Conservation (phyloP, 257 asterid species). For the Linaria vulgaris region DNA sequence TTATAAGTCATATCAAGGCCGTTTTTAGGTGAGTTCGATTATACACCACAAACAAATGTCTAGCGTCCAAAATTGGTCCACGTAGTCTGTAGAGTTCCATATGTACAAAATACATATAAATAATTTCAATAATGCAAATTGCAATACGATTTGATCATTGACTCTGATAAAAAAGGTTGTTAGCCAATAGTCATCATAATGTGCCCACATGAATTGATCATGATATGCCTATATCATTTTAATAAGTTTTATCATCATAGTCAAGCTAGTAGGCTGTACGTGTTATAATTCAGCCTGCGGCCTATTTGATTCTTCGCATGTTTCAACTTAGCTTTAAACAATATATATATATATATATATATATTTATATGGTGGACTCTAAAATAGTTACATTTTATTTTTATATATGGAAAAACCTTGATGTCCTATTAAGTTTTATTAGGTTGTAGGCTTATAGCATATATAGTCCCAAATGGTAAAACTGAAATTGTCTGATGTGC, state of each 20-base stretch:
- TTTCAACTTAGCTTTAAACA: too few species aligned
- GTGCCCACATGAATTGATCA: neutral
- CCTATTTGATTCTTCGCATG: neutral
- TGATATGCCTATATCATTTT: conserved; percentile 3
- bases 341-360: too few species aligned
- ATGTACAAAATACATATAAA: too few species aligned
- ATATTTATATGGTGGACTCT: neutral
- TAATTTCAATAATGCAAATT: conserved; percentile 8
- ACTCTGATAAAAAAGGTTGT: conserved; percentile 8
- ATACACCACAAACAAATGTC: conserved; percentile 20
- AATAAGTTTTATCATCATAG: neutral
- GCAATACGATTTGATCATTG: conserved; percentile 27
- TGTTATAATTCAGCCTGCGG: neutral
- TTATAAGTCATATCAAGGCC: too few species aligned
- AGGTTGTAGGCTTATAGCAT: too few species aligned
- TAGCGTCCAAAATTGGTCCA: conserved; percentile 25
- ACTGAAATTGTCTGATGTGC: too few species aligned
- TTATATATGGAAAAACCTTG: too few species aligned
- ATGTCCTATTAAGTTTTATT: too few species aligned
- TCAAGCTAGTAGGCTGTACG: neutral
- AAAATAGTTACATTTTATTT: neutral
- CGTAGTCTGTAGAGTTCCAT: conserved; percentile 28
- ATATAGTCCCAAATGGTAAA: too few species aligned
- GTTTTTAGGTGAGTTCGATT: conserved; percentile 4
- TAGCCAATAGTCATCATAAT: neutral